Base-by-base conservation (phyloP, 768 basidiomycete genomes). In the Boletus huronensis region DNA sequence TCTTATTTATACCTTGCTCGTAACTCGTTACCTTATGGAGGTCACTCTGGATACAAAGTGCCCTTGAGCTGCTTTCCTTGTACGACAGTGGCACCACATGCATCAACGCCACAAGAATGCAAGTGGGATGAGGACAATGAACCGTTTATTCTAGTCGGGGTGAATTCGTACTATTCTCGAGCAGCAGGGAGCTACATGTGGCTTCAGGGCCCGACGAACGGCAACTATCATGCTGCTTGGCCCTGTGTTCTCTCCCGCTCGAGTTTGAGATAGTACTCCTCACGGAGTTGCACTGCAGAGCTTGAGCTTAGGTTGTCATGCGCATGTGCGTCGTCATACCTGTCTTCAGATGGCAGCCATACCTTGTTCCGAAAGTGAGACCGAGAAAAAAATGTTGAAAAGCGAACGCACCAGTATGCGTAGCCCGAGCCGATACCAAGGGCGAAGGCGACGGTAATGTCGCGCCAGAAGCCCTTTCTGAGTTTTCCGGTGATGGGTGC, bases 401-500 rank as follows among this genome's bases (percentile, higher is more conserved):
- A 41, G 16, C 11, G 36, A 43, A 79, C 89, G 61, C 57, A 94
- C 93, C 93, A 97, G 76, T 81, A 97, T 3, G 81, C 80, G 66
- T 92, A 95, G 31, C 82, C 93, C 11, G 80, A 77, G 45, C 83
- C 77, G 51, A 86, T 60, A 26, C 93, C 93, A 48, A 96, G 81
- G 62, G 90, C 93, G 41, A 95, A 68, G 36, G 83, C 81, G 64
- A 82, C 77, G 44, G 82, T 78, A 58, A 96, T 63, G 69, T 97
- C 94, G 58, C 92, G 82, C 84, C 90, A 90, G 74, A 95, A 84
- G 65, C 85, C 80, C 76, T 95, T 96, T 77, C 93, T 89, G 76
- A 95, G 88, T 77, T 83, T 93, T 71, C 93, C 93, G 48, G 89
- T 89, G 73, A 96, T 93, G 63, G 93, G 93, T 58, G 90, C 87